Evolutionary conservation across 768 basidiomycete species (phyloP).

Genomic region (Leccinum longicurvipes): DNA sequence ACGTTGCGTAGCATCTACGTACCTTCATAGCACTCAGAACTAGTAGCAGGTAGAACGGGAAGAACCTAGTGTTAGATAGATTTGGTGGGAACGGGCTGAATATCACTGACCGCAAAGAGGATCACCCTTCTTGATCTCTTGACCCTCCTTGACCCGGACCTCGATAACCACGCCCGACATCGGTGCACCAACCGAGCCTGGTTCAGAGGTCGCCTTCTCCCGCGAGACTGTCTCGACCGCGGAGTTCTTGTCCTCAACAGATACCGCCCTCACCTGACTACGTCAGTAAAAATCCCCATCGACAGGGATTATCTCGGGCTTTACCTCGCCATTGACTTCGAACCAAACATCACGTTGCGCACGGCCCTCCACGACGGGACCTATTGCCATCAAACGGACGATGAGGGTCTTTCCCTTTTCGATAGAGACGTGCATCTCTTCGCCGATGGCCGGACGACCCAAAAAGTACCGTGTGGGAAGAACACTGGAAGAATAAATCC

Average conservation of each 20-base stretch:
- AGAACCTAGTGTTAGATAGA: slow-evolving; percentile 19
- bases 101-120: slow-evolving; percentile 76
- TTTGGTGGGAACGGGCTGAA: slow-evolving; percentile 11
- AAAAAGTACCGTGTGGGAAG: slow-evolving; percentile 97
- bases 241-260: slow-evolving; percentile 95
- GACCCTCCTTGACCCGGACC: slow-evolving; percentile 95
- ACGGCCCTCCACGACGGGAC: slow-evolving; percentile 86
- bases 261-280: slow-evolving; percentile 82
- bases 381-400: slow-evolving; percentile 92
- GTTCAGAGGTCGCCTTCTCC: slow-evolving; percentile 91
- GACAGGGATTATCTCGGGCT: slow-evolving; percentile 13
- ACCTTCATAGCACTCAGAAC: slow-evolving; percentile 98
- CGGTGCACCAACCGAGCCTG: slow-evolving; percentile 95
- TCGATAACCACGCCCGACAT: slow-evolving; percentile 99
- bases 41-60: slow-evolving; percentile 27
- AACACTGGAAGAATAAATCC: slow-evolving; percentile 50
- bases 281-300: slow-evolving; percentile 15
- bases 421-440: slow-evolving; percentile 96
- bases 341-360: slow-evolving; percentile 98
- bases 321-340: slow-evolving; percentile 93
- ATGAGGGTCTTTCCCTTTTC: slow-evolving; percentile 97
- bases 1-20: slow-evolving; percentile 23
- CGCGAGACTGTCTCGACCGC: slow-evolving; percentile 93
- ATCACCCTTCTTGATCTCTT: slow-evolving; percentile 98
- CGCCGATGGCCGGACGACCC: slow-evolving; percentile 83